These are phyloP conservation scores for Tylopilus balloui DNA, from an alignment of 768 basidiomycete species.

Conservation along the genomic window DNA sequence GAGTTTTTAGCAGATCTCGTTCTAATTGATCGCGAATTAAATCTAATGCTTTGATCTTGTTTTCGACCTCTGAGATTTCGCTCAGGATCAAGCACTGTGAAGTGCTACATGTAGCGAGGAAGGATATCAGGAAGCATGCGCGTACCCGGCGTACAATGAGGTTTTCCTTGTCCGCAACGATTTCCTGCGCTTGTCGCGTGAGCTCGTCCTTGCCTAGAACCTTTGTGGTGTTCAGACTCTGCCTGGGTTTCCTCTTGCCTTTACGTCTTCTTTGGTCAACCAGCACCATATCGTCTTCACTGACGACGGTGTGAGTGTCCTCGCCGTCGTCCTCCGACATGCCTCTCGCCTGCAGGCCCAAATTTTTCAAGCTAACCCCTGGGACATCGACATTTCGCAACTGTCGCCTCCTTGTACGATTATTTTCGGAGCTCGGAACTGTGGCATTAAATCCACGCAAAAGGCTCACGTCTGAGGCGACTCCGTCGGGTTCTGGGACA, in stretches of 20 bases:
- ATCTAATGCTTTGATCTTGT: constrained; percentile 85
- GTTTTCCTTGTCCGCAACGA: constrained; percentile 88
- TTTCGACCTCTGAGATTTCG: constrained; percentile 85
- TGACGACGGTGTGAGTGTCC: constrained; percentile 59
- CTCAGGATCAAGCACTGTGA: constrained; percentile 74
- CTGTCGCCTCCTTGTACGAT: constrained; percentile 71
- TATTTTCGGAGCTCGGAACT: constrained; percentile 81
- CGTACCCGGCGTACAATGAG: constrained; percentile 78
- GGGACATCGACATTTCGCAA: constrained; percentile 76
- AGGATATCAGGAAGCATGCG: constrained; percentile 5
- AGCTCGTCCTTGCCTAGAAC: constrained; percentile 82
- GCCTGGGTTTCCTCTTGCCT: constrained; percentile 48
- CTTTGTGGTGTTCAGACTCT: constrained; percentile 66
- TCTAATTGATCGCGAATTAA: constrained; percentile 76
- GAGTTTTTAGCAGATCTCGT: constrained; percentile 75
- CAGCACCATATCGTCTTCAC: constrained; percentile 72
- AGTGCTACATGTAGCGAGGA: constrained; percentile 5
- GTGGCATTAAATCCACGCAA: constrained; percentile 93
- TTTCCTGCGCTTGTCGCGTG: constrained; percentile 77
- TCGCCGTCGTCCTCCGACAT: constrained; percentile 49
- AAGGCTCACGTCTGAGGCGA: constrained; percentile 72
- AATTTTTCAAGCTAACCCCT: constrained; percentile 69
- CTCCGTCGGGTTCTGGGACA: constrained; percentile 69
- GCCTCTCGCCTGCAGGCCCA: constrained; percentile 77
- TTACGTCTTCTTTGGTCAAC: constrained; percentile 37